Evolutionary conservation across 2,329 filamentous ascomycete species (phyloP), one percentile per base, ranked within the genome.

Genomic region (Cytospora chrysosperma): DNA sequence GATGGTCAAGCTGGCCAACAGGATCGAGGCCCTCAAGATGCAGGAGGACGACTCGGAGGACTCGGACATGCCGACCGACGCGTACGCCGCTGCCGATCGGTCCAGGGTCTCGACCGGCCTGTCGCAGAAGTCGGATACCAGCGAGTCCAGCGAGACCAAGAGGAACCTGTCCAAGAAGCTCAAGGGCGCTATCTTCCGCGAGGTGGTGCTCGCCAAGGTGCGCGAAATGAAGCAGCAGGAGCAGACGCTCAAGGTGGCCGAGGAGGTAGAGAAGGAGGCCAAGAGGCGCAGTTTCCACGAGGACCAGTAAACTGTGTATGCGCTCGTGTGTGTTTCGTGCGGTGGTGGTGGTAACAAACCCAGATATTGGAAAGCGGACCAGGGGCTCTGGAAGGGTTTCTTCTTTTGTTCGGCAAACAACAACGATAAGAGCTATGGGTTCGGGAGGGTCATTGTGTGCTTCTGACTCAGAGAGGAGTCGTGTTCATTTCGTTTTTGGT

Each of bases 151-250:
- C 71, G 69, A 68, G 43, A 70, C 72, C 61, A 75, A 81, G 73
- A 77, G 75, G 65, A 77, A 72, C 54, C 73, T 85, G 15, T 79
- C 78, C 66, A 80, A 79, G 71, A 76, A 82, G 65, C 78, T 86
- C 68, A 84, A 84, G 72, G 80, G 85, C 63, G 85, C 92, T 67
- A 96, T 98, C 71, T 97, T 98, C 86, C 86, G 91, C 70, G 94
- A 97, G 76, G 91, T 98, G 15, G 94, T 97, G 17, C 81, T 97
- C 63, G 94, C 93, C 68, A 98, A 97, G 81, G 92, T 97, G 53
- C 86, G 90, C 65, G 93, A 97, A 77, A 90, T 92, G 85, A 96
- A 96, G 82, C 89, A 92, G 69, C 85, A 93, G 71, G 90, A 96
- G 73, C 88, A 93, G 73, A 85, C 85, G 34, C 82, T 90, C 69